These are phyloP conservation scores for Silybum marianum DNA, from an alignment of 129 eudicot genomes.

Conservation along the genomic window DNA sequence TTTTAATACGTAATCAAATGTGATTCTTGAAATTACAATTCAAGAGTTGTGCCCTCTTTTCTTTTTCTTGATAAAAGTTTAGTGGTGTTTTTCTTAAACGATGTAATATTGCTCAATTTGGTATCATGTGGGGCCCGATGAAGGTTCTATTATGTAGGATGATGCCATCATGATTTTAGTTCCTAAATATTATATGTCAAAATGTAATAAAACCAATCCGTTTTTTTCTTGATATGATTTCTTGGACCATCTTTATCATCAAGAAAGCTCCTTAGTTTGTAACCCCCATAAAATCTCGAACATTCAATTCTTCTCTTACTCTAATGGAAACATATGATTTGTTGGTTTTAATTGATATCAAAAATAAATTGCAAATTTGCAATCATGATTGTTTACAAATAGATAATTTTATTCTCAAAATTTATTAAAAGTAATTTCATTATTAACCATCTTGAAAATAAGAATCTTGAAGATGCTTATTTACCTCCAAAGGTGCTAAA, in stretches of 20 bases:
- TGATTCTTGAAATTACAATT: constrained; percentile 14
- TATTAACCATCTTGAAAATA: constrained; percentile 7
- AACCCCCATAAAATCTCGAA: neutral
- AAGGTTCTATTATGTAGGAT: constrained; percentile 28
- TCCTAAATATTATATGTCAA: neutral
- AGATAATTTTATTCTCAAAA: neutral
- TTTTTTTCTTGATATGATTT: neutral
- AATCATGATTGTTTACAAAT: neutral
- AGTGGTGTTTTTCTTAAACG: constrained; percentile 16
- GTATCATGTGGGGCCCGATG: constrained; percentile 31
- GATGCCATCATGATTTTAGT: neutral
- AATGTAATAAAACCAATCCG: neutral
- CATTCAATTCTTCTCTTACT: neutral
- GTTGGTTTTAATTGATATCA: neutral
- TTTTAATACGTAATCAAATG: constrained; percentile 20
- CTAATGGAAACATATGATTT: neutral
- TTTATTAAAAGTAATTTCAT: neutral
- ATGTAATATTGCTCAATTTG: constrained; percentile 18
- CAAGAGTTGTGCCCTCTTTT: constrained; percentile 10
- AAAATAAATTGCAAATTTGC: neutral
- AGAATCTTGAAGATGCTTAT: neutral
- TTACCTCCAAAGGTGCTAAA: constrained; percentile 35
- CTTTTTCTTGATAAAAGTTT: constrained; percentile 19
- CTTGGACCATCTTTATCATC: neutral
- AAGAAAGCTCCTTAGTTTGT: neutral